phyloP scores from a whole-genome alignment of 2,329 filamentous ascomycete genomes.

The Apiospora malaysiana region DNA sequence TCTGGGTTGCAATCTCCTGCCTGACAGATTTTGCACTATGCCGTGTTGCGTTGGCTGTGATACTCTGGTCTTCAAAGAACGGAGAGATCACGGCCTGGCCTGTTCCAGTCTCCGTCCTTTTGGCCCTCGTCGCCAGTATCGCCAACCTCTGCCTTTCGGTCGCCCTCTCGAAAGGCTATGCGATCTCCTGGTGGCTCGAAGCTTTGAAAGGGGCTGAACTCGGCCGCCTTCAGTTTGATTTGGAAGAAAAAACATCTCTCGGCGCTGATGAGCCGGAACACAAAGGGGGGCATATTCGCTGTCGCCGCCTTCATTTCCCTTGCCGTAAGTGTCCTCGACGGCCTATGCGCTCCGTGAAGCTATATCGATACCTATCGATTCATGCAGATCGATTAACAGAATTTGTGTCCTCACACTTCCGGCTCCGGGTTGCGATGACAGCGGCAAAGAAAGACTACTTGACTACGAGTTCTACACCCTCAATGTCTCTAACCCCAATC shows the following conservation, averaged over 20 bases:
- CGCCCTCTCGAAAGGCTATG: constrained; percentile 17
- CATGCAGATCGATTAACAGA: not conserved
- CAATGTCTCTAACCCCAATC: too few relatives aligned
- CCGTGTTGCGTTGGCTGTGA: too few relatives aligned
- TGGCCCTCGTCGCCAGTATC: not conserved
- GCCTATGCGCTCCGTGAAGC: not conserved
- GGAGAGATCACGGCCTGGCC: too few relatives aligned
- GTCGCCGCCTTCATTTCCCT: not conserved
- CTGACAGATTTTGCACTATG: too few relatives aligned
- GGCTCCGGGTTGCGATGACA: not conserved
- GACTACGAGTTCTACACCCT: not conserved
- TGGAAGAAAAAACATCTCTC: not conserved
- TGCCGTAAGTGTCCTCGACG: not conserved
- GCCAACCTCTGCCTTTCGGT: constrained; percentile 18
- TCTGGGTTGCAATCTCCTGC: too few relatives aligned
- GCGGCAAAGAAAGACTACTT: not conserved
- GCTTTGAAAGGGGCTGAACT: constrained; percentile 14
- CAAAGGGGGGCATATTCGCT: not conserved
- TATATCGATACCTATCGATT: not conserved
- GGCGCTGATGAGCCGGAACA: not conserved
- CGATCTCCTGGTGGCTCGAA: constrained; percentile 6
- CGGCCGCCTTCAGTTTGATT: constrained; percentile 15
- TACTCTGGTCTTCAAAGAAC: too few relatives aligned
- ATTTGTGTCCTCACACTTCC: not conserved
- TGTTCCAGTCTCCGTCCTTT: not conserved